These are phyloP conservation scores for Thalassiosira hispida DNA, from an alignment of 352 stramenopile species.

Conservation along the genomic window DNA sequence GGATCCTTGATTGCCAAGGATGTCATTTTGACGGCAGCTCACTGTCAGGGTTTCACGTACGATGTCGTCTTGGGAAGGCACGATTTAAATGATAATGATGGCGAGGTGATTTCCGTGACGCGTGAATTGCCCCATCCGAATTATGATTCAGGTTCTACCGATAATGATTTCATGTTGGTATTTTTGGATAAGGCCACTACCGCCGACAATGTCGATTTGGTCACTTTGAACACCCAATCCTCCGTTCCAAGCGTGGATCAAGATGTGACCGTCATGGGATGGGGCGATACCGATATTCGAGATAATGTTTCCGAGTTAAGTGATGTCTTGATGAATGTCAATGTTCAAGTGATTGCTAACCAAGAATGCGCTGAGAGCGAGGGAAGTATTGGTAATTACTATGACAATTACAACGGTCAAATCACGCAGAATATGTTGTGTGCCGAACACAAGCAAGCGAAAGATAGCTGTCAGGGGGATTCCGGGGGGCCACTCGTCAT, in stretches of 20 bases:
- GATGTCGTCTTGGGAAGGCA: slow-evolving; percentile 23
- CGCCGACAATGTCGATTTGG: slow-evolving; percentile 14
- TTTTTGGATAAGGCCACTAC: slow-evolving; percentile 35
- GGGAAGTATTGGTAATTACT: slow-evolving; percentile 7
- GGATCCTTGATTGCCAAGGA: slow-evolving; percentile 22
- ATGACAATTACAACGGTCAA: slow-evolving; percentile 10
- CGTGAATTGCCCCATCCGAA: slow-evolving; percentile 27
- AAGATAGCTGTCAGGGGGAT: slow-evolving; percentile 54
- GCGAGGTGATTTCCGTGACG: slow-evolving; percentile 19
- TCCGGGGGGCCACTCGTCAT: slow-evolving; percentile 55
- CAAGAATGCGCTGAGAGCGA: slow-evolving; percentile 23
- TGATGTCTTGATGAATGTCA: slow-evolving; percentile 1
- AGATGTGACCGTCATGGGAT: slow-evolving; percentile 42
- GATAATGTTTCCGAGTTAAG: slow-evolving; percentile 4
- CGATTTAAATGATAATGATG: slow-evolving; percentile 13
- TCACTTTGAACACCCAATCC: slow-evolving; percentile 15
- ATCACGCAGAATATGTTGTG: slow-evolving; percentile 38
- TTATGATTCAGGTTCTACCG: slow-evolving; percentile 26
- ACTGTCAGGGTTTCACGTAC: background rate
- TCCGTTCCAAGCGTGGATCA: background rate
- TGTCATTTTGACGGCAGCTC: background rate
- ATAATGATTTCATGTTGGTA: slow-evolving; percentile 58
- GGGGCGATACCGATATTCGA: slow-evolving; percentile 35
- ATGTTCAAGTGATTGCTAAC: slow-evolving; percentile 32
- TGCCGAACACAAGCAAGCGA: slow-evolving; percentile 8